Conservation (phyloP, 257 asterid genomes). For the Capsicum pubescens region DNA sequence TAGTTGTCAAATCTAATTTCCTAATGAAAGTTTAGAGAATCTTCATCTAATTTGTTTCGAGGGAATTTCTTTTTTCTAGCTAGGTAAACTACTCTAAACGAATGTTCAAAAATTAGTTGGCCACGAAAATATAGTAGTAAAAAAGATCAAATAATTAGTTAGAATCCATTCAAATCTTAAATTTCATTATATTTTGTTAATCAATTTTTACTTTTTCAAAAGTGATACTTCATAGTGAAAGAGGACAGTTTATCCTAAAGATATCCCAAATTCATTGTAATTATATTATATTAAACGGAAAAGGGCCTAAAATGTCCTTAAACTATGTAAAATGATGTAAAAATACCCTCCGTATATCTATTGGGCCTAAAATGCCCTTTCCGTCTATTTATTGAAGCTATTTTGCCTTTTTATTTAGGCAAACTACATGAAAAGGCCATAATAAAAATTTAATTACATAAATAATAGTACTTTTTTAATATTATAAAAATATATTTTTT, state of each 20-base stretch:
- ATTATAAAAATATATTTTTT: too few species aligned
- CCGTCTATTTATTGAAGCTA: too few species aligned
- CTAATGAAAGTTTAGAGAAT: background rate
- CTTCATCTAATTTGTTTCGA: background rate
- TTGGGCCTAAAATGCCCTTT: too few species aligned
- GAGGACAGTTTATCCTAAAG: background rate
- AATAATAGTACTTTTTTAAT: too few species aligned
- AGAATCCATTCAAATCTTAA: background rate
- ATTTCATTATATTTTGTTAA: background rate
- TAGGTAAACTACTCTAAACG: background rate
- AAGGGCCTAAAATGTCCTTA: too few species aligned
- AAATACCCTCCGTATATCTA: too few species aligned
- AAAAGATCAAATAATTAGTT: background rate
- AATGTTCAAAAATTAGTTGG: background rate
- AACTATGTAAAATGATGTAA: too few species aligned
- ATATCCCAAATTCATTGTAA: background rate
- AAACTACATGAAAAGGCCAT: too few species aligned
- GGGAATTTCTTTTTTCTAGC: background rate
- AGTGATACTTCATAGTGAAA: slow-evolving; percentile 1
- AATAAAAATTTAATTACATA: too few species aligned
- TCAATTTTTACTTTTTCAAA: background rate
- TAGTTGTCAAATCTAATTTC: background rate
- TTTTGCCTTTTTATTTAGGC: too few species aligned
- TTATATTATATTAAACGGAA: background rate
- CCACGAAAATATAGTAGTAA: background rate